phyloP scores from a whole-genome alignment of 148 eudicot species.

The Salicornia ramosissima region DNA sequence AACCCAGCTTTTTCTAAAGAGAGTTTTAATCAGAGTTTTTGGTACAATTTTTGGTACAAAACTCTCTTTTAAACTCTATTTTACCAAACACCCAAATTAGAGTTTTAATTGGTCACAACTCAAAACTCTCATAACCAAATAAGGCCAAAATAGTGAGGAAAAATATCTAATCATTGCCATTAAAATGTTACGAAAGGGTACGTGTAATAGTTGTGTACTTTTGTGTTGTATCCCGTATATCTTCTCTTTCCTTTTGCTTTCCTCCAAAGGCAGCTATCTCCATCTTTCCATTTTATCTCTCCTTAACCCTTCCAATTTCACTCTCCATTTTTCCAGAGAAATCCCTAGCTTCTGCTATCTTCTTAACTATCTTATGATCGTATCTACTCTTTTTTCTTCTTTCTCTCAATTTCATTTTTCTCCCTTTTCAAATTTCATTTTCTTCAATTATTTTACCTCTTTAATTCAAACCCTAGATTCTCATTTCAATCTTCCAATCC shows the following conservation, averaged over 20 bases:
- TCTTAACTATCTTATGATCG: neutral
- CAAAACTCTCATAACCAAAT: too few relatives aligned
- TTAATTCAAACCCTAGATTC: neutral
- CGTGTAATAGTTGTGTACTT: neutral
- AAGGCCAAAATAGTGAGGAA: too few relatives aligned
- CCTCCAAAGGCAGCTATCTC: constrained; percentile 20
- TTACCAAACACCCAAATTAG: too few relatives aligned
- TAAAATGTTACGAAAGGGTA: too few relatives aligned
- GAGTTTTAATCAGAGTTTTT: too few relatives aligned
- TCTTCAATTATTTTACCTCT: neutral
- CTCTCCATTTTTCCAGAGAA: neutral
- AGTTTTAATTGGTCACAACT: too few relatives aligned
- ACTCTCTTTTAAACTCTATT: too few relatives aligned
- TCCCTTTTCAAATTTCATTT: neutral
- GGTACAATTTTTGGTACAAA: too few relatives aligned
- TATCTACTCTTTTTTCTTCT: neutral
- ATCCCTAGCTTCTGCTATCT: neutral
- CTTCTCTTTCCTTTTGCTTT: constrained; percentile 9
- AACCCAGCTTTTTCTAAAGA: too few relatives aligned
- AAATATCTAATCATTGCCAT: too few relatives aligned
- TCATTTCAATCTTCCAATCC: neutral
- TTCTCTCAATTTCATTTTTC: neutral
- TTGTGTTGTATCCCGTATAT: neutral
- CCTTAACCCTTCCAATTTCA: too few relatives aligned
- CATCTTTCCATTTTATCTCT: neutral